Evolutionary conservation across 2,329 filamentous ascomycete species (phyloP), one percentile per base, ranked within the genome.

Genomic region (Botrytis paeoniae): DNA sequence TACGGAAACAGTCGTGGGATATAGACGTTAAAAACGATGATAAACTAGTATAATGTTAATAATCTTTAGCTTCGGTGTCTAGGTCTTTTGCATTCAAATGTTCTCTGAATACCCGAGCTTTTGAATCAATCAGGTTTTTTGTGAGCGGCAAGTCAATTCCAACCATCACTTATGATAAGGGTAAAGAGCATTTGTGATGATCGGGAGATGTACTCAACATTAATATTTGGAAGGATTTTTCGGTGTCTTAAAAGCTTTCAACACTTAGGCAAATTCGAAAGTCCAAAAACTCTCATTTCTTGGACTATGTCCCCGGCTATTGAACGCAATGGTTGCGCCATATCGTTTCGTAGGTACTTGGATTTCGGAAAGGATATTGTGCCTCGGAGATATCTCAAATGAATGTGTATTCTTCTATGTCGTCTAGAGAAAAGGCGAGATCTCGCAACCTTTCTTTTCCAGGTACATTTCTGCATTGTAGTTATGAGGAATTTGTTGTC

Each of bases 311-410:
- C 6, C 14, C 14, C 6, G 4, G n/a, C 1, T 29, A 29, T 57
- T 57, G 6, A 2, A 57, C 0, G 29, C 3, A 29, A 16, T 29
- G 29, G 2, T 18, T 3, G 51, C 51, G 6, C n/a, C 6, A 8
- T 29, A 29, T 29, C 8, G 7, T 57, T 57, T 29, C n/a, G 14
- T 57, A 29, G 6, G 14, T 57, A 5, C n/a, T 29, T 29, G 6
- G 14, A 29, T 57, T 18, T 29, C 1, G 14, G n/a, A 18, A 18
- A 57, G 22, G 12, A 37, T 64, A 5, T 37, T 6, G 4, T 16
- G 18, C 18, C 16, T 43, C 7, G 14, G 1, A 45, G 9, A 64
- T 10, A 32, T 45, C 18, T 32, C 0, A 6, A 65, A 48, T 20
- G 1, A 10, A 51, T n/a, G 14, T 8, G 25, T 48, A n/a, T 48